Base-by-base conservation (phyloP, 75 land plant genomes). In the Chamaecyparis obtusa region DNA sequence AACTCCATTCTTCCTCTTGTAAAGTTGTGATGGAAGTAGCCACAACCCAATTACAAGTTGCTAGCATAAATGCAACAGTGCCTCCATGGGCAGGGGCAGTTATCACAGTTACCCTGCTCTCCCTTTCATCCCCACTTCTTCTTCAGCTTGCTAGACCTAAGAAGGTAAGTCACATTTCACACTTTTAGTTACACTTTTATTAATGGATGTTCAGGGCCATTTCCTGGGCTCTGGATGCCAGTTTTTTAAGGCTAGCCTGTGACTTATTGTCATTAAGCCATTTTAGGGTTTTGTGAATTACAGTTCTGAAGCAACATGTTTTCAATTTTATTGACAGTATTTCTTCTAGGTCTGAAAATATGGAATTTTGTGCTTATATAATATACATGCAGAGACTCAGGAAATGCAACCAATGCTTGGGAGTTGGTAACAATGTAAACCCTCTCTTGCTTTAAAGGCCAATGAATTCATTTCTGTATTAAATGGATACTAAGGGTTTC, bases 351-450 rank as follows among this genome's bases (percentile, higher is more conserved):
- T 69, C 35, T 30, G 75, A 72, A 32, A 72, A 72, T 9, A 33
- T 72, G 76, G 3, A 72, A 2, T 72, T 72, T 24, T 72, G 36
- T 72, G 76, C 7, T 72, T 51, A 11, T 46, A 46, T 46, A 39
- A 39, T 39, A 1, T 51, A 51, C 15, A 72, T 32, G 76, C 76
- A 72, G 76, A 32, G 36, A 72, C 76, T 72, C 0, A 10, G 27
- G 33, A 72, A 72, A 72, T 72, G 76, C 76, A 72, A 14, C 76
- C 76, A 72, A 72, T 72, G 76, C 76, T 72, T 72, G 76, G 76
- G 76, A 33, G 37, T 72, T 30, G 76, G 76, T 13, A 72, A 72
- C 76, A 72, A 32, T 72, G 76, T 72, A 32, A 72, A 10, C 3
- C 36, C 13, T 33, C 36, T 7, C 15, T 21, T 32, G 3, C 13